Percentiles rank a stretch among this genome's conserved stretches.
phyloP scores from a whole-genome alignment of 768 basidiomycete species.

The Leccinum arenicola region DNA sequence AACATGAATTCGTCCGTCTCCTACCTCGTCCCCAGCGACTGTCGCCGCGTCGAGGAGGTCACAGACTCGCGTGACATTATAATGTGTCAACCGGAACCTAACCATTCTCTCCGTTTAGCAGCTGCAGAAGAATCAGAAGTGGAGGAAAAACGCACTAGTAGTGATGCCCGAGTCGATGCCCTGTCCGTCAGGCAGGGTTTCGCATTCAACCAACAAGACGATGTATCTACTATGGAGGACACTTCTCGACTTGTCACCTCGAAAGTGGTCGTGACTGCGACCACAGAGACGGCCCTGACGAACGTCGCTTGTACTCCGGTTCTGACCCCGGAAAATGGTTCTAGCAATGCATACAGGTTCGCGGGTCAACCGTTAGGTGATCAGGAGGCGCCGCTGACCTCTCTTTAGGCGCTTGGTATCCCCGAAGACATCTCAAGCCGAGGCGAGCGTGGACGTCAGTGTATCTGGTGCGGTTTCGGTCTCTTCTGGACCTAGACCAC shows the following conservation, averaged over 20 bases:
- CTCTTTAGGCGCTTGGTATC: neutral
- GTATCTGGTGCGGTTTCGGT: neutral
- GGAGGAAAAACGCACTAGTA: neutral
- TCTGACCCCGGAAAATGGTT: neutral
- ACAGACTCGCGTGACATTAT: neutral
- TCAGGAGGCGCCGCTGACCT: neutral
- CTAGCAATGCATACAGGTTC: slow-evolving; percentile 1
- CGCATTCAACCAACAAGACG: neutral
- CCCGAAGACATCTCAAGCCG: neutral
- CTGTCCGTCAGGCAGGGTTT: neutral
- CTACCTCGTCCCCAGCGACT: neutral
- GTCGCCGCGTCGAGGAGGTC: neutral
- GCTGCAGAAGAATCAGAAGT: neutral
- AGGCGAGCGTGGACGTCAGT: neutral
- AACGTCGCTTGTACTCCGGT: neutral
- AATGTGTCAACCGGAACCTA: neutral
- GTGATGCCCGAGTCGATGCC: neutral
- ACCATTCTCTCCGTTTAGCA: neutral
- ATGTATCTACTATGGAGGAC: neutral
- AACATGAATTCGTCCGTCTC: neutral
- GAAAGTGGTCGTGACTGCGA: neutral
- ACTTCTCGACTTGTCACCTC: neutral
- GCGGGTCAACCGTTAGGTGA: neutral
- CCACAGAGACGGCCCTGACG: neutral
- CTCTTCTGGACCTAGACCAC: neutral